Evolutionary conservation across 352 stramenopile species (phyloP).

Genomic region (Pythium apleroticum): DNA sequence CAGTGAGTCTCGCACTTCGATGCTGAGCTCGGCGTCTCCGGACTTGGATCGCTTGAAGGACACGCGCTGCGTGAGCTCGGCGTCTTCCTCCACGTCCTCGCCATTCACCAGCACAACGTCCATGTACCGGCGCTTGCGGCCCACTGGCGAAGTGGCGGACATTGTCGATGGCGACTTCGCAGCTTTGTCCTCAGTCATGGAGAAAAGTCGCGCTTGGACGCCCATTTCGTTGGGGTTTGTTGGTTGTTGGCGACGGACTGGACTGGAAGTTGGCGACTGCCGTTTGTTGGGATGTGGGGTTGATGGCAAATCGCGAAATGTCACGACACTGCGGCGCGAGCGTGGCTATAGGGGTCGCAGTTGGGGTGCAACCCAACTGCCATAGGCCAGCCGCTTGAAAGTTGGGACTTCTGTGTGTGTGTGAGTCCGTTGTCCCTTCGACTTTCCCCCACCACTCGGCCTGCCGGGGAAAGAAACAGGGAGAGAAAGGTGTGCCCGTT

Average conservation of each 20-base stretch:
- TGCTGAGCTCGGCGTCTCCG: constrained; percentile 9
- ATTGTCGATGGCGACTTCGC: constrained; percentile 16
- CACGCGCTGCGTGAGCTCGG: constrained; percentile 20
- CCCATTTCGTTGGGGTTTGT: constrained; percentile 25
- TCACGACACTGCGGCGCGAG: background rate
- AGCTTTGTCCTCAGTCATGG: constrained; percentile 8
- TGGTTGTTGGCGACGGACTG: background rate
- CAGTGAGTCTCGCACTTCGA: constrained; percentile 13
- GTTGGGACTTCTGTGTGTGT: too few species aligned
- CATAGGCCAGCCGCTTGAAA: background rate
- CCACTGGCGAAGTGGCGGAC: constrained; percentile 14
- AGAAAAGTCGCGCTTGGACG: constrained; percentile 20
- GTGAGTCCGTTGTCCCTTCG: constrained; percentile 18
- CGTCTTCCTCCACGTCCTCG: constrained; percentile 3
- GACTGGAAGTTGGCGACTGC: background rate
- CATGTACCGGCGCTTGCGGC: constrained; percentile 30
- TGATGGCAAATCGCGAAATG: constrained; percentile 24
- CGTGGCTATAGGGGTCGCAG: background rate
- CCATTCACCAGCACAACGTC: constrained; percentile 25
- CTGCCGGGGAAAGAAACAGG: background rate
- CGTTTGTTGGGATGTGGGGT: background rate
- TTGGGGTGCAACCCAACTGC: background rate
- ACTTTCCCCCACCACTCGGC: background rate
- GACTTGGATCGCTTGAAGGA: constrained; percentile 32
- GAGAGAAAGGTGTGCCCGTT: background rate